Percentiles rank a stretch among this genome's conserved stretches.
Evolutionary conservation across 768 basidiomycete species (phyloP).

Genomic region (Leccinellum luteum): DNA sequence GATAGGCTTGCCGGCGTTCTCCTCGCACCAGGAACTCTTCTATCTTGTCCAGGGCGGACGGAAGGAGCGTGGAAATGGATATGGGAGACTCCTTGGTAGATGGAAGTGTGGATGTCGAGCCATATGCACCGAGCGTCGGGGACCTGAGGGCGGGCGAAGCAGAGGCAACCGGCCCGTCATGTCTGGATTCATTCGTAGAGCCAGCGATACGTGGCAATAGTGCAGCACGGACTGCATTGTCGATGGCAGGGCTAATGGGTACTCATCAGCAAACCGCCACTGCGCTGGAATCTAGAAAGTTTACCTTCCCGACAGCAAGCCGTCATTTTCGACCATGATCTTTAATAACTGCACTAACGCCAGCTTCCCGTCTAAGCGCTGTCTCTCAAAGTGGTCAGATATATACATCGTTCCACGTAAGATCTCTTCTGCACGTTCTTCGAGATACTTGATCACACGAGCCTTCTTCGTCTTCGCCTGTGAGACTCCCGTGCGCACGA

Average conservation of each 20-base stretch:
- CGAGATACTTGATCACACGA: conserved; percentile 72
- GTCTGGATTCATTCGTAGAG: conserved; percentile 19
- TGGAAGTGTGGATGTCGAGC: conserved; percentile 11
- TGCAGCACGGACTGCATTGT: conserved; percentile 70
- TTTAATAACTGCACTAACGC: conserved; percentile 71
- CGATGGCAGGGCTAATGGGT: conserved; percentile 55
- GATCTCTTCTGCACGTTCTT: conserved; percentile 72
- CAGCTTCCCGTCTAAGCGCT: conserved; percentile 72
- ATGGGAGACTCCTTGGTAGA: conserved; percentile 50
- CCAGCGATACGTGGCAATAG: conserved; percentile 58
- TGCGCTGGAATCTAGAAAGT: neutral
- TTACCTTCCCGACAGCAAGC: conserved; percentile 82
- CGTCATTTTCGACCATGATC: conserved; percentile 87
- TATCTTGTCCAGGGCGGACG: conserved; percentile 72
- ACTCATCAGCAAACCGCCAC: conserved; percentile 16
- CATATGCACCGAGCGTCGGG: conserved; percentile 19
- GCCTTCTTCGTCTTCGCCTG: conserved; percentile 83
- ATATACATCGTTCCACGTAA: conserved; percentile 74
- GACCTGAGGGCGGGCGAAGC: conserved; percentile 33
- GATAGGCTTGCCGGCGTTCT: conserved; percentile 82
- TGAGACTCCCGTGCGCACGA: conserved; percentile 61
- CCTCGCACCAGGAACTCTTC: conserved; percentile 79
- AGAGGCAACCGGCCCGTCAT: conserved; percentile 16
- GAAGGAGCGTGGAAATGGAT: conserved; percentile 54
- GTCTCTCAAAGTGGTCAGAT: conserved; percentile 47